These are phyloP conservation scores for Hansenula anomala DNA, from an alignment of 1,139 yeast genomes.

Conservation along the genomic window DNA sequence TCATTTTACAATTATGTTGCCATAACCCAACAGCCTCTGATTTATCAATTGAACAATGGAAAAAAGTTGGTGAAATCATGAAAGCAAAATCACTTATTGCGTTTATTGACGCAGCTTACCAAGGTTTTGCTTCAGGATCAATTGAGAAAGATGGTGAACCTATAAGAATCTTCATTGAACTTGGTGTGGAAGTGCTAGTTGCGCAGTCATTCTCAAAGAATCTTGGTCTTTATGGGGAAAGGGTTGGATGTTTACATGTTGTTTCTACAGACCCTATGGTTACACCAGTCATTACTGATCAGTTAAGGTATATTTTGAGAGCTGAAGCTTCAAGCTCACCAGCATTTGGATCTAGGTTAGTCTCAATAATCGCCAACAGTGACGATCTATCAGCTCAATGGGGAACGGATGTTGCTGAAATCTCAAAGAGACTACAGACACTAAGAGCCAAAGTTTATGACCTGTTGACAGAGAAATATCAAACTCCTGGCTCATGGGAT, in stretches of 20 bases:
- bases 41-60: constrained; percentile 75
- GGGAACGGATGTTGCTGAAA: constrained; percentile 42
- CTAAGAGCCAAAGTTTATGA: constrained; percentile 32
- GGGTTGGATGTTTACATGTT: constrained; percentile 75
- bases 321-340: constrained; percentile 52
- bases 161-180: constrained; percentile 31
- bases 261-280: constrained; percentile 35
- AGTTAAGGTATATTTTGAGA: constrained; percentile 48
- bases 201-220: constrained; percentile 88
- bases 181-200: constrained; percentile 24
- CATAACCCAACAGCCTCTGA: constrained; percentile 96
- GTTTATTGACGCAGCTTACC: constrained; percentile 86
- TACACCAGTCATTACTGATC: constrained; percentile 36
- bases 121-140: constrained; percentile 84
- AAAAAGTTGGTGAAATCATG: constrained; percentile 54
- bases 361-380: constrained; percentile 41
- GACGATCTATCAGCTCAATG: constrained; percentile 36
- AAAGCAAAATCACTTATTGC: constrained; percentile 56
- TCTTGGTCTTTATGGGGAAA: constrained; percentile 93
- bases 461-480: constrained; percentile 41
- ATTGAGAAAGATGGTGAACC: constrained; percentile 43
- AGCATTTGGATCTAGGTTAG: constrained; percentile 49
- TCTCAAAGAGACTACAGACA: constrained; percentile 38
- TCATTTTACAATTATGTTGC: constrained; percentile 86
- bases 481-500: constrained; percentile 65